These are phyloP conservation scores for Symbiodinium natans DNA, from an alignment of 73 alveolate species.

Conservation along the genomic window DNA sequence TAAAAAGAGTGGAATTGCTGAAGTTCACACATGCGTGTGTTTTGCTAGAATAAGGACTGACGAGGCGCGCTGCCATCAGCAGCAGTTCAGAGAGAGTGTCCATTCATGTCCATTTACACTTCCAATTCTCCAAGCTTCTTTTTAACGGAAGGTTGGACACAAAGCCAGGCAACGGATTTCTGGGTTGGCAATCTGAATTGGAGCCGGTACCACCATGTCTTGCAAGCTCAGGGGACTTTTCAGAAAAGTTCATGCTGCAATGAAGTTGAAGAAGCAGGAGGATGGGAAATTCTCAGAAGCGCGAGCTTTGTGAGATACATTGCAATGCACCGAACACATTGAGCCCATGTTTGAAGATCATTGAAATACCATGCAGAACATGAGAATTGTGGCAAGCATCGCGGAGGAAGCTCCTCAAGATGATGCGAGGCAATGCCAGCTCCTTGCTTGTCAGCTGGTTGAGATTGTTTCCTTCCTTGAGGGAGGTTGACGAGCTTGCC, in stretches of 20 bases:
- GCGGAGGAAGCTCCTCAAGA: not conserved
- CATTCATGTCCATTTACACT: not conserved
- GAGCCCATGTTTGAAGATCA: not conserved
- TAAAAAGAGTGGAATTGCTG: too few relatives aligned
- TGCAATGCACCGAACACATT: not conserved
- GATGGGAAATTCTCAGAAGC: not conserved
- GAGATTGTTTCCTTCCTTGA: not conserved
- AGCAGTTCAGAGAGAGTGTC: not conserved
- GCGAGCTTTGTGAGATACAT: too few relatives aligned
- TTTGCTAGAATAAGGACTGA: not conserved
- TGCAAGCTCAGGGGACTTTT: conserved; percentile 32
- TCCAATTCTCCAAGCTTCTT: too few relatives aligned
- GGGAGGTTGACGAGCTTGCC: not conserved
- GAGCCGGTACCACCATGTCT: not conserved
- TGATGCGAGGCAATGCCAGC: not conserved
- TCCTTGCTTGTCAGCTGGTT: not conserved
- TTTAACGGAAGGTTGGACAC: conserved; percentile 15
- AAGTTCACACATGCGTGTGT: too few relatives aligned
- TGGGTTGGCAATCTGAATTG: not conserved
- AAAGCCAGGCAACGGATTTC: not conserved
- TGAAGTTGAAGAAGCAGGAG: conserved; percentile 60
- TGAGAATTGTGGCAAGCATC: too few relatives aligned
- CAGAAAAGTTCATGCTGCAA: conserved; percentile 55
- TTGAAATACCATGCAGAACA: not conserved
- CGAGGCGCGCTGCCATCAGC: not conserved